Conservation (phyloP, 192 early-diverging fungal species). For the Coemansia sp. region DNA sequence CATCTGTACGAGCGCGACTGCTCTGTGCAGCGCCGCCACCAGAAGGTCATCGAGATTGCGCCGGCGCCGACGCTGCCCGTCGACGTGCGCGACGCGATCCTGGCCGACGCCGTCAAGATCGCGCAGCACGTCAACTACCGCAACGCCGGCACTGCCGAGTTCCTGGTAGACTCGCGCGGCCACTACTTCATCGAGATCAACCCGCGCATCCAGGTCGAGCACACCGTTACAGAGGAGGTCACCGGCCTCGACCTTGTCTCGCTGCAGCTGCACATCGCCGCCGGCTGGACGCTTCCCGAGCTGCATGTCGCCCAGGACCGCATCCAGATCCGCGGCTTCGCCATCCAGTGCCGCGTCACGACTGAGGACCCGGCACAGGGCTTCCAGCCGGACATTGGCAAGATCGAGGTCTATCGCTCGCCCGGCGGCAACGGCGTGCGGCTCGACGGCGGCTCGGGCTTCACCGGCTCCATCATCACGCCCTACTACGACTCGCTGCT, state of each 20-base stretch:
- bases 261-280: conserved; percentile 92
- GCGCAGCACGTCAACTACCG: conserved; percentile 84
- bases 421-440: conserved; percentile 85
- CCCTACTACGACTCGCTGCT: conserved; percentile 95
- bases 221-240: conserved; percentile 96
- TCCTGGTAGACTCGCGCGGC: conserved; percentile 84
- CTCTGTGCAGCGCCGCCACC: conserved; percentile 94
- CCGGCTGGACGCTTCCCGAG: conserved; percentile 74
- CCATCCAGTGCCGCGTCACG: conserved; percentile 96
- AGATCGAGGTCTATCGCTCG: conserved; percentile 91
- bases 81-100: conserved; percentile 69
- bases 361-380: conserved; percentile 91
- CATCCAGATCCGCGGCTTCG: conserved; percentile 76
- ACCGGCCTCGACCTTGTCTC: conserved; percentile 93
- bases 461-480: conserved; percentile 87
- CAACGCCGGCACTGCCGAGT: conserved; percentile 97
- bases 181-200: conserved; percentile 99
- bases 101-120: conserved; percentile 88
- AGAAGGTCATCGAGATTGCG: conserved; percentile 94
- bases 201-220: conserved; percentile 97
- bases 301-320: conserved; percentile 78
- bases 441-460: conserved; percentile 86
- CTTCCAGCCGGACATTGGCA: conserved; percentile 95
- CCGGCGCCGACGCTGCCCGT: conserved; percentile 73
- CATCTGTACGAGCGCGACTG: conserved; percentile 96